Percentiles rank a stretch among this genome's conserved stretches.
Evolutionary conservation across 176 grass and related monocot genomes (phyloP).

Genomic region (Coix lacrymajobi): DNA sequence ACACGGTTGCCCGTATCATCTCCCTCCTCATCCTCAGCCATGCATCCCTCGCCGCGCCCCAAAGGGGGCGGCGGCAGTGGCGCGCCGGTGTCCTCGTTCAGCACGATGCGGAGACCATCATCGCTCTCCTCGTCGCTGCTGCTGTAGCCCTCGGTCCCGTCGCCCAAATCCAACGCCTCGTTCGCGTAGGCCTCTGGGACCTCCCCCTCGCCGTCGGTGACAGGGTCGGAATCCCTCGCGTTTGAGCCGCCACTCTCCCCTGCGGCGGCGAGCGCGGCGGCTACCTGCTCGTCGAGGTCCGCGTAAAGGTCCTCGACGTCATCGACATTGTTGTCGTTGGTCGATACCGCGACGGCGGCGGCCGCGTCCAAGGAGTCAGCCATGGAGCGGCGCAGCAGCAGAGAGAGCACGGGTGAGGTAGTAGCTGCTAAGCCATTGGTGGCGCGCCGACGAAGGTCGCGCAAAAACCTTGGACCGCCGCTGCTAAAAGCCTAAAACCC

Average conservation of each 20-base stretch:
- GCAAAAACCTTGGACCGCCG: conserved; percentile 34
- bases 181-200: conserved; percentile 22
- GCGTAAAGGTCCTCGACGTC: conserved; percentile 73
- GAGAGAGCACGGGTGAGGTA: background rate
- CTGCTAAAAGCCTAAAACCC: conserved; percentile 21
- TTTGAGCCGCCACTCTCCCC: conserved; percentile 47
- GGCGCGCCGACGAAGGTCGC: conserved; percentile 6
- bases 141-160: conserved; percentile 33
- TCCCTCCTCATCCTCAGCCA: conserved; percentile 31
- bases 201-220: conserved; percentile 25
- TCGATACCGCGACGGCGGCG: background rate
- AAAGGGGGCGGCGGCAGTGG: conserved; percentile 11
- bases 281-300: conserved; percentile 63
- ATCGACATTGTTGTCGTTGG: conserved; percentile 11
- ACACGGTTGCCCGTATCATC: conserved; percentile 19
- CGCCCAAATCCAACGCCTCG: conserved; percentile 46
- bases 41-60: background rate
- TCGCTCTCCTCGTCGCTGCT: conserved; percentile 64
- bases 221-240: conserved; percentile 45
- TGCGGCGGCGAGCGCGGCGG: conserved; percentile 27
- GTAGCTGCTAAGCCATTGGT: conserved; percentile 25
- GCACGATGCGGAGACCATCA: conserved; percentile 66
- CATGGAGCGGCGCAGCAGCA: conserved; percentile 10
- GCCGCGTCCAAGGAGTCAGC: background rate
- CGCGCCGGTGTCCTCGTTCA: conserved; percentile 53